phyloP scores from a whole-genome alignment of 225 moss, liverwort and hornwort species.

The Climacium dendroides region DNA sequence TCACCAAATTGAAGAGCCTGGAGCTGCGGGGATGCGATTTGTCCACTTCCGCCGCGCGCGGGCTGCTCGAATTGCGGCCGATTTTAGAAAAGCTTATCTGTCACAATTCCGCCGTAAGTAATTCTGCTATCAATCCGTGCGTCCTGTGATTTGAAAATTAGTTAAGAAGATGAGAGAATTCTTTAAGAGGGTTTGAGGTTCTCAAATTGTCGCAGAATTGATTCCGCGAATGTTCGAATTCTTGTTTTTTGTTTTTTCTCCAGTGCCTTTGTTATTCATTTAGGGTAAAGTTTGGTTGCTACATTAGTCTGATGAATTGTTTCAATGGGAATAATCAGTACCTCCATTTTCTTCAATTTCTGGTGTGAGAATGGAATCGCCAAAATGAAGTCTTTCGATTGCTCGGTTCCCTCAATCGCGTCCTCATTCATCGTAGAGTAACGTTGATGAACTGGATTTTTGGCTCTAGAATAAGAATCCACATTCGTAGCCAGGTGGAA shows the following conservation, averaged over 20 bases:
- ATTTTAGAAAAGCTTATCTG: slow-evolving; percentile 84
- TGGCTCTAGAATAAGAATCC: not conserved
- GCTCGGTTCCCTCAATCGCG: not conserved
- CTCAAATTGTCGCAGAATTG: not conserved
- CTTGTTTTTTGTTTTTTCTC: not conserved
- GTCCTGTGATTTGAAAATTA: not conserved
- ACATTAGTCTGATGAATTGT: not conserved
- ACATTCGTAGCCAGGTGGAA: not conserved
- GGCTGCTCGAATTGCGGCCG: slow-evolving; percentile 81
- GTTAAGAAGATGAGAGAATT: not conserved
- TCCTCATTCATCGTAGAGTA: not conserved
- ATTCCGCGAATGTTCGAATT: not conserved
- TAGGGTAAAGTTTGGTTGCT: not conserved
- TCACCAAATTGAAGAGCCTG: slow-evolving; percentile 59
- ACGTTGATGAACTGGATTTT: not conserved
- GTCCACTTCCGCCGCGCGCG: slow-evolving; percentile 75
- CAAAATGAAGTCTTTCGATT: not conserved
- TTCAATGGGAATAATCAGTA: not conserved
- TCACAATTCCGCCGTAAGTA: slow-evolving; percentile 69
- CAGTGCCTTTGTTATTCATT: not conserved
- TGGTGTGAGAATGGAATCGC: not conserved
- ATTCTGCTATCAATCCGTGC: not conserved
- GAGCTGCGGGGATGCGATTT: slow-evolving; percentile 96
- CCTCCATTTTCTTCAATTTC: not conserved
- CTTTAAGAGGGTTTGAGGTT: not conserved